Percentiles rank a stretch among this genome's conserved stretches.
Conservation (phyloP, 2,329 filamentous ascomycete genomes). For the Colletotrichum graminicola region DNA sequence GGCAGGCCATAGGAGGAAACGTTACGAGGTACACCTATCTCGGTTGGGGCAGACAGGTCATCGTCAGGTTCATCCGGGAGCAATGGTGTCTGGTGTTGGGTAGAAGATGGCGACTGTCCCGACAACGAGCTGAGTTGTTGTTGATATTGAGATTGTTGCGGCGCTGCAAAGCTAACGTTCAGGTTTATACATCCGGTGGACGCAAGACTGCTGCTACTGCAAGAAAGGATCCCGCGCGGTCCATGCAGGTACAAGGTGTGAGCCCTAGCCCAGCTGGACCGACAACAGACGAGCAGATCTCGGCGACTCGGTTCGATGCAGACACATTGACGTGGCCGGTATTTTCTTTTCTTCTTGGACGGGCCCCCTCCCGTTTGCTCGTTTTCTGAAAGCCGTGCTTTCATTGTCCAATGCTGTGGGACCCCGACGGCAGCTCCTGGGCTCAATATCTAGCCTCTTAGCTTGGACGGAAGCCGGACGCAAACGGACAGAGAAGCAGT, state of each 20-base stretch:
- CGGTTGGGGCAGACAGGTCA: conserved; percentile 18
- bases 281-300: conserved; percentile 11
- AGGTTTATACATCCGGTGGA: neutral
- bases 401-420: conserved; percentile 11
- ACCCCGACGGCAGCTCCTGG: too few relatives aligned
- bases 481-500: conserved; percentile 20
- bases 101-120: neutral
- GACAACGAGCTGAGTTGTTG: neutral
- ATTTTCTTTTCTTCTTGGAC: neutral
- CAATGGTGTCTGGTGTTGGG: neutral
- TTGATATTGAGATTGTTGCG: conserved; percentile 8
- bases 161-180: neutral
- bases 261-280: neutral
- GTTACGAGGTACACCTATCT: conserved; percentile 31
- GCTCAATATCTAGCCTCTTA: neutral
- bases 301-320: neutral
- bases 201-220: conserved; percentile 7
- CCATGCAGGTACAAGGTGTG: conserved; percentile 23
- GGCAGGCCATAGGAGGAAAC: conserved; percentile 34
- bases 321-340: conserved; percentile 17
- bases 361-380: neutral
- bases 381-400: neutral
- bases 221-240: neutral
- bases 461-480: neutral
- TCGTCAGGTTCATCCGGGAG: conserved; percentile 27